A percentile compares a stretch with the other conserved stretches of the same genome.
Evolutionary conservation across 2,329 filamentous ascomycete species (phyloP).

Genomic region (Colletotrichum camelliae): DNA sequence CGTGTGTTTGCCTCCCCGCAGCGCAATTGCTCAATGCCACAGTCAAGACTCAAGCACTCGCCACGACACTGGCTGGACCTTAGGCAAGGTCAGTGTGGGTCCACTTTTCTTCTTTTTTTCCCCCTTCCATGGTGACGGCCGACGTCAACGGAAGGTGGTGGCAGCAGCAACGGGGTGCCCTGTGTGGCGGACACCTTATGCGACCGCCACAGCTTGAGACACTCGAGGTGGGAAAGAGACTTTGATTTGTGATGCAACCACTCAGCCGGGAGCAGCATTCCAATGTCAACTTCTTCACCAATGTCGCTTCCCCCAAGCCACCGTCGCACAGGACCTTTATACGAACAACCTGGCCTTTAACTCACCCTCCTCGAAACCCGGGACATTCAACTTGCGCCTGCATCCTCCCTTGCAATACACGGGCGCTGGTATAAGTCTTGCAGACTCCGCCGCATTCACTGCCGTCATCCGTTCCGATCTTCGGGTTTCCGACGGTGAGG

Average conservation of each 20-base stretch:
- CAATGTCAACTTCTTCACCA: neutral
- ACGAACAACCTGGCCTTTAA: neutral
- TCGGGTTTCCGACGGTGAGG: neutral
- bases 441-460: neutral
- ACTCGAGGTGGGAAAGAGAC: conserved; percentile 7
- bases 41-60: too few species aligned
- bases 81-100: neutral
- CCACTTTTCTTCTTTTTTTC: neutral
- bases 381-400: neutral
- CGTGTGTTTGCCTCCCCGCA: neutral
- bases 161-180: neutral
- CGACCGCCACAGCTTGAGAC: conserved; percentile 13
- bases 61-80: too few species aligned
- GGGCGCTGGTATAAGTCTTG: neutral
- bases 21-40: neutral
- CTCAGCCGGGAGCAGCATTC: neutral
- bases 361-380: neutral
- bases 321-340: neutral
- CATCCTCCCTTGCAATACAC: neutral
- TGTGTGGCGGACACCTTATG: neutral
- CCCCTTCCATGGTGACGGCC: neutral
- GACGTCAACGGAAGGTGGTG: neutral
- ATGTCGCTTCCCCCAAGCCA: neutral
- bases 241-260: conserved; percentile 19
- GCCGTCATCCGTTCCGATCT: neutral